Evolutionary conservation across 495 filamentous ascomycete genomes (phyloP).

Genomic region (Neurospora sp.): DNA sequence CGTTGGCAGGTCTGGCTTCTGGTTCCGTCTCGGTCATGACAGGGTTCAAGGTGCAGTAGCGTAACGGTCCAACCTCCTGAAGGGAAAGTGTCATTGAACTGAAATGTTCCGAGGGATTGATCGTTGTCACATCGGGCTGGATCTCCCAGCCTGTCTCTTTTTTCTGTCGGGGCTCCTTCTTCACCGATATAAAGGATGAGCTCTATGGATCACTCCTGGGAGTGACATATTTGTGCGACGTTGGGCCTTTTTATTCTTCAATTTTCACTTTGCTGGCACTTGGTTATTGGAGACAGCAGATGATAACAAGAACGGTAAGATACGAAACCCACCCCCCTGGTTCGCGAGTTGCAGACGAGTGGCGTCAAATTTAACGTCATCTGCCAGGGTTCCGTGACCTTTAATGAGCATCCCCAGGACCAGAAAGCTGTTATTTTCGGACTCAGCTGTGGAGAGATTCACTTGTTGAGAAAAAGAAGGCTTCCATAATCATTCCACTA

Average conservation of each 20-base stretch:
- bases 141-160: neutral
- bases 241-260: neutral
- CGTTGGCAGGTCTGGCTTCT: too few species aligned
- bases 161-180: neutral
- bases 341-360: neutral
- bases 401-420: neutral
- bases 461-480: neutral
- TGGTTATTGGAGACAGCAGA: neutral
- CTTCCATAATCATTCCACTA: neutral
- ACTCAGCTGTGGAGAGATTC: neutral
- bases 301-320: neutral
- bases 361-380: constrained; percentile 4
- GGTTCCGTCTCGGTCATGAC: neutral
- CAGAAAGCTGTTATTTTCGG: constrained; percentile 1
- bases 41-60: neutral
- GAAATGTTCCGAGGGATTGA: neutral
- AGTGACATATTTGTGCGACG: neutral
- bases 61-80: neutral
- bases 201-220: neutral
- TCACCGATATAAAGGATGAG: neutral
- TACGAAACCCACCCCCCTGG: neutral
- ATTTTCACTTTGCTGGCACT: neutral
- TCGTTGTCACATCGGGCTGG: neutral
- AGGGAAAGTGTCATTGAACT: neutral
- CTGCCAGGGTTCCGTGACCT: neutral